Base-by-base conservation (phyloP, 2,329 filamentous ascomycete genomes). In the Ophiostoma quercus region DNA sequence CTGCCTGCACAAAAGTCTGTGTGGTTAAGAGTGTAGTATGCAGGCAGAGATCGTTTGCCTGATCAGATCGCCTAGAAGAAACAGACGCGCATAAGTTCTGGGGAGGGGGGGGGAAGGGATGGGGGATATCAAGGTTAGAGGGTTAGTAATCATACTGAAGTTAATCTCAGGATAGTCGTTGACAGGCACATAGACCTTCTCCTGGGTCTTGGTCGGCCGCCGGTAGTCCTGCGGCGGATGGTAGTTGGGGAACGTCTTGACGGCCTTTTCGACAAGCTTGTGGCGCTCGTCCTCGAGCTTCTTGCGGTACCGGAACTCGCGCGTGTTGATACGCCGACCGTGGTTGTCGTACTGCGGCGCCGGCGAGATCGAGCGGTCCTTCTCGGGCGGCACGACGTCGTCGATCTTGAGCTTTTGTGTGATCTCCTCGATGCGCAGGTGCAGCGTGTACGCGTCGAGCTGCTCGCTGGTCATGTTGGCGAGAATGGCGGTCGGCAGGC, bases 121-220 rank as follows among this genome's bases (percentile, higher is more conserved):
- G 76, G 41, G 19, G 19, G 19, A 54, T 12, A 47, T 29, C 32
- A 75, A 75, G 76, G 43, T 91, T 90, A 91, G 88, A 93, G 92
- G 93, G 92, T 97, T 97, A 97, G 94, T 90, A 94, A 95, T 94
- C 94, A 94, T 97, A 99, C 95, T 99, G 92, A 99, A 99, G 90
- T 99, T 99, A 90, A 99, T 98, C 83, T 99, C 95, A 86, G 95
- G 95, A 82, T 99, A 99, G 83, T 99, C 95, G 88, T 99, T 99
- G 84, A 99, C 95, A 80, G 95, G 95, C 81, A 99, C 95, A 81
- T 99, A 99, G 91, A 99, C 96, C 87, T 99, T 99, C 87, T 99
- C 95, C 83, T 99, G 95, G 79, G 95, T 99, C 91, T 99, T 99
- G 80, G 94, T 98, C 73, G 95, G 95, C 77, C 95, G 92, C 80